Evolutionary conservation across 2,329 filamentous ascomycete genomes (phyloP), one percentile per base, ranked within the genome.

Genomic region (Pyrenophora teres): DNA sequence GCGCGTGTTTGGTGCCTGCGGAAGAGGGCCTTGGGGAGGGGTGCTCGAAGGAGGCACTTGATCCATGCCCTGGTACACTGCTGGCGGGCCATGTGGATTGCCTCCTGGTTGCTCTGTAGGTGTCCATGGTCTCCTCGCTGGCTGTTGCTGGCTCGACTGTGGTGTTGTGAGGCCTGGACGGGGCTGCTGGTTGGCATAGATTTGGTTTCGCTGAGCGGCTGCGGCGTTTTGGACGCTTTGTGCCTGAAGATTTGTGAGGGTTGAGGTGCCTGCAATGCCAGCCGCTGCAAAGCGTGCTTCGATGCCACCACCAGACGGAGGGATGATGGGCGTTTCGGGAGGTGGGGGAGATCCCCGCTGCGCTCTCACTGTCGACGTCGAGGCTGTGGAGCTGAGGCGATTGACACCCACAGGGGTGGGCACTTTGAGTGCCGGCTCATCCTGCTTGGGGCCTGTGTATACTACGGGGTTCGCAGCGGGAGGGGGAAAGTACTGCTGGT

Each of bases 341-440:
- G 94, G 94, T 4, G 94, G 93, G 4, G 94, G 94, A 23, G 93
- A 97, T 37, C 94, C 94, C 63, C 94, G 84, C 68, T 89, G 92
- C 16, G 94, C 94, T 59, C 90, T 86, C 2, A 93, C 97, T 0
- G 94, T 99, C 2, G 92, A 96, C 10, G 87, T 96, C 0, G 94
- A 97, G 12, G 93, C 92, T 6, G 90, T 96, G 2, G 93, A 97
- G 65, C 82, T 84, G 56, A 87, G 77, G 27, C 85, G 79, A 62
- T 85, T 86, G 55, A 87, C 79, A 1, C 81, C 79, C 23, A 70
- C 74, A 8, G 79, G 78, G 48, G 81, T 80, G 13, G 81, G 78
- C 25, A 83, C 77, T 41, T 79, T 78, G 49, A 85, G 71, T 21
- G 74, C 74, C 33, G 64, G 62, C 40, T 65, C 62, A n/a, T 65